Evolutionary conservation across 805 yeast species (phyloP), one percentile per base, ranked within the genome.

Genomic region (Suhomyces pyralidae): DNA sequence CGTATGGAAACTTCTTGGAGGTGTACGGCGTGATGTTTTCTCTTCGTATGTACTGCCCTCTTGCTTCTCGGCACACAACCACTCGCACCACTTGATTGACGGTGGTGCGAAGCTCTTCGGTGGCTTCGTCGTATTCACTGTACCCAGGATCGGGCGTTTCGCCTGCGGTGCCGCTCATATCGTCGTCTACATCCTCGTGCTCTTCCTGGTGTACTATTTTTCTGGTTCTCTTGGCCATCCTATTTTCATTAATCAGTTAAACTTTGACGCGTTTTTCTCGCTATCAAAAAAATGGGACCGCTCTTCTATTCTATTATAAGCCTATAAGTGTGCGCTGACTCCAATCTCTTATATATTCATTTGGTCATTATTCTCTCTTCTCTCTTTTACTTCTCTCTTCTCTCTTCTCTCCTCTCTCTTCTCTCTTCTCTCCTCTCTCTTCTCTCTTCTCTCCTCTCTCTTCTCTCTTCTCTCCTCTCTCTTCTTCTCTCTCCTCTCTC

Each of bases 11-110:
- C 45, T 56, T 49, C 7, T 46, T 43, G 19, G 43, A 3, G 15
- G 10, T 45, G 30, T 46, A 56, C 38, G 51, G 62, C 24, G 53
- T 48, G 36, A 61, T 52, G 44, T 67, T 61, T 36, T 66, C 71
- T 49, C 71, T 55, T 44, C 58, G 58, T 25, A 64, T 65, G 26
- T 57, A 38, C 45, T 59, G 61, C 3, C 61, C 62, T 40, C 59
- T 67, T 28, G 57, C 38, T 45, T 64, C 68, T 46, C 61, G 59
- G 22, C 61, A 48, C 19, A 68, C 45, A 4, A 65, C 55, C 5
- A 61, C 34, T 44, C 72, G 49, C 1, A 58, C 47, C 26, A 53
- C 54, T 19, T 40, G 53, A 28, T 45, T 51, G 28, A 55, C 57
- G 15, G 32, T 42, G 22, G 40, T 36, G 17, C 47, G 52, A 1